Conservation (phyloP, 768 basidiomycete species). For the Mrakia blollopis region DNA sequence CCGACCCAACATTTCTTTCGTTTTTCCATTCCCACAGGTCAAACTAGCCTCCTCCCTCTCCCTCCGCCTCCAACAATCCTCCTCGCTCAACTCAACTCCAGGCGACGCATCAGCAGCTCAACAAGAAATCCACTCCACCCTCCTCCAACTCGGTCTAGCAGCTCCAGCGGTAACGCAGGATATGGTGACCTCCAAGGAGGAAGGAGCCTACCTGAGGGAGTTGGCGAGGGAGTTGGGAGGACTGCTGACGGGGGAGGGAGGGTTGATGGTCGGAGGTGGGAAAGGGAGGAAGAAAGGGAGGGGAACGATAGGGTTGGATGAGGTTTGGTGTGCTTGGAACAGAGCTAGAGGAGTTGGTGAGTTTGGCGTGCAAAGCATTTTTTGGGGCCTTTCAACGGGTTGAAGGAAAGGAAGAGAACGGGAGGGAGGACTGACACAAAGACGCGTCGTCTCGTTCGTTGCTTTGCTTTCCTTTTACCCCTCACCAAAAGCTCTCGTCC, state of each 20-base stretch:
- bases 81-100: neutral
- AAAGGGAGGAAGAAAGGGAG: slow-evolving; percentile 47
- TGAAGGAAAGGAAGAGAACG: no score
- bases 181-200: slow-evolving; percentile 67
- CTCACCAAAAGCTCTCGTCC: slow-evolving; percentile 69
- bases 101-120: slow-evolving; percentile 3
- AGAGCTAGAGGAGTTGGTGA: slow-evolving; percentile 83
- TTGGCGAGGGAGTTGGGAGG: slow-evolving; percentile 74
- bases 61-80: slow-evolving; percentile 26
- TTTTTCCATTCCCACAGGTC: slow-evolving; percentile 42
- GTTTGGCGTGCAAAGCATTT: slow-evolving; percentile 37
- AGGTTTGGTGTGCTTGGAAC: slow-evolving; percentile 95
- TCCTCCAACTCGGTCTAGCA: slow-evolving; percentile 81
- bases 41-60: slow-evolving; percentile 81
- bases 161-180: slow-evolving; percentile 69
- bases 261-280: slow-evolving; percentile 29
- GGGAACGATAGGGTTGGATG: slow-evolving; percentile 80
- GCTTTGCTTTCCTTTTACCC: neutral
- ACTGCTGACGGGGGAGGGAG: slow-evolving; percentile 55
- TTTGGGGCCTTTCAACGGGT: no score
- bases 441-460: slow-evolving; percentile 14
- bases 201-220: slow-evolving; percentile 69
- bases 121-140: slow-evolving; percentile 48
- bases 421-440: neutral
- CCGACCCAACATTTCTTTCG: neutral